Evolutionary conservation across 1,284 basidiomycete genomes (phyloP), one percentile per base, ranked within the genome.

Genomic region (Cutaneotrichosporon dermatis): DNA sequence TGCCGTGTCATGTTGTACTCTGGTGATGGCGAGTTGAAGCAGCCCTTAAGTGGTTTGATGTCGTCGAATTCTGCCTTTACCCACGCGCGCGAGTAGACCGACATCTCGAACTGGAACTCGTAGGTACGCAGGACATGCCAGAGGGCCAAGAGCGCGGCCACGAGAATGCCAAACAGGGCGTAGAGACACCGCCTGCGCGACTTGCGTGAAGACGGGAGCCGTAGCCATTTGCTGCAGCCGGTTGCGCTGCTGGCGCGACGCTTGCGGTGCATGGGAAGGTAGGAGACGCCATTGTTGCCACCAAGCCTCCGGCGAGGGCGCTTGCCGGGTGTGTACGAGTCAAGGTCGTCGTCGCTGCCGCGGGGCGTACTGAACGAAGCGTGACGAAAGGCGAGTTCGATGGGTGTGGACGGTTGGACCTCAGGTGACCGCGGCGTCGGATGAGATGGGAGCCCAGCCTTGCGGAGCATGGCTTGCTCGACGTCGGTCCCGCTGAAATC

Each of bases 21-120:
- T 4, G 84, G 77, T 51, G 85, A 86, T 10, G 61, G 54, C 1
- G 83, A 76, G 62, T 85, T 75, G 77, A 93, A 93, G 76, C 92
- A 92, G 4, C 88, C 88, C 4, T 84, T 79, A 13, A 92, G 53
- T 10, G 66, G 69, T 43, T 63, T 53, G 45, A 73, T 65, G 5
- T 51, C 46, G 55, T 73, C 68, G 37, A 94, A 84, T 67, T 92
- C 88, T 35, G 81, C 74, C 58, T 82, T 75, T 40, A 92, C 81
- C 90, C 92, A 94, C 50, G 80, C 78, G 35, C 87, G 83, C 64
- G 83, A 82, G 76, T 90, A 92, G 66, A 90, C 83, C 33, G 86
- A 81, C 25, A 92, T 79, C 77, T 93, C 91, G 66, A 93, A 76
- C 72, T 92, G 90, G 4, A 88, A 83, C 72, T 93, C 88, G 78